These are phyloP conservation scores for Hypoxylon crocopeplum DNA, from an alignment of 495 filamentous ascomycete genomes.

Conservation along the genomic window DNA sequence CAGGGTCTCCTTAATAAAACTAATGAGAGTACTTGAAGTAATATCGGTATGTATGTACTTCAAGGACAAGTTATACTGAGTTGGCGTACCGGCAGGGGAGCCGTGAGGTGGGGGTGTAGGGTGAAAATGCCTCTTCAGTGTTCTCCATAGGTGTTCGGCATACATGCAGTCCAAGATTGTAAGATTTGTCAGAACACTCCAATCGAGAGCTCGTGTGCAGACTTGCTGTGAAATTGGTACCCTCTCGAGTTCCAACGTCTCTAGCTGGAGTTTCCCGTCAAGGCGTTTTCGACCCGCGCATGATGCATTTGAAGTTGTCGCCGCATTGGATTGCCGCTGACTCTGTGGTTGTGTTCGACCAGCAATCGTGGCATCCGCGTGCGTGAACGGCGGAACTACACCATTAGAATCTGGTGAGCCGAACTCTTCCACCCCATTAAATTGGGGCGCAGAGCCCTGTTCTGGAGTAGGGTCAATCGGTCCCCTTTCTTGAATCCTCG, in stretches of 20 bases:
- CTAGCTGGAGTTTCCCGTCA: slow-evolving; percentile 68
- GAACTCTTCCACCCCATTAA: slow-evolving; percentile 20
- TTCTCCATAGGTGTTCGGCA: slow-evolving; percentile 83
- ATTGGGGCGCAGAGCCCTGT: slow-evolving; percentile 13
- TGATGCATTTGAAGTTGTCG: background rate
- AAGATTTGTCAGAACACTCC: slow-evolving; percentile 75
- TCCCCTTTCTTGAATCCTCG: slow-evolving; percentile 13
- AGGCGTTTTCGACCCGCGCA: slow-evolving; percentile 34
- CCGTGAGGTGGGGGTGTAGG: slow-evolving; percentile 53
- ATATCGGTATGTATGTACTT: slow-evolving; percentile 84
- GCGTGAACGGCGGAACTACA: background rate
- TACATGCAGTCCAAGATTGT: slow-evolving; percentile 82
- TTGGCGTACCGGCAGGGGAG: slow-evolving; percentile 37
- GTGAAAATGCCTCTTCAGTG: slow-evolving; percentile 73
- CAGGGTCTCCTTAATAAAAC: slow-evolving; percentile 84
- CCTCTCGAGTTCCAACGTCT: slow-evolving; percentile 84
- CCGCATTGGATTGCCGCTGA: background rate
- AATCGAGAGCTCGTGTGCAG: slow-evolving; percentile 77
- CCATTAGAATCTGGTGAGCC: slow-evolving; percentile 13
- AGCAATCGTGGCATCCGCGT: background rate
- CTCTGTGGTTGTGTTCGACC: slow-evolving; percentile 11
- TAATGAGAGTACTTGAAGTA: slow-evolving; percentile 78
- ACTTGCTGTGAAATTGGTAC: slow-evolving; percentile 74
- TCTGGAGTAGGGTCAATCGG: background rate
- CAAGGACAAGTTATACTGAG: slow-evolving; percentile 74